phyloP scores from a whole-genome alignment of 768 basidiomycete genomes.

The Rhodosporidiobolus odoratus region DNA sequence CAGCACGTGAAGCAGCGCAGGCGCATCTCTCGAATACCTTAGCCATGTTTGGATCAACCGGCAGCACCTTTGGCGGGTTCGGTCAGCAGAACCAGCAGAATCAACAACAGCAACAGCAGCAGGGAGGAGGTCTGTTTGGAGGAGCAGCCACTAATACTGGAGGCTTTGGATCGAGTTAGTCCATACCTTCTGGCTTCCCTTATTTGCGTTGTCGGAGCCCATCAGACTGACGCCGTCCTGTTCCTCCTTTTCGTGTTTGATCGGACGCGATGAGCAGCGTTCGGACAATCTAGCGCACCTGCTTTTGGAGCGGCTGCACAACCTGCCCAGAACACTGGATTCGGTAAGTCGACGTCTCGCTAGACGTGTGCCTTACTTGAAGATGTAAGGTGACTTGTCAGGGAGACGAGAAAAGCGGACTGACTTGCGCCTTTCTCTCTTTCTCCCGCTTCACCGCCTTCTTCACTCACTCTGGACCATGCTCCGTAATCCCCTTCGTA shows the following conservation, averaged over 20 bases:
- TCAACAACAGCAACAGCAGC: constrained; percentile 24
- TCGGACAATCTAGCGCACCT: constrained; percentile 15
- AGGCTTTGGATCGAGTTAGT: constrained; percentile 30
- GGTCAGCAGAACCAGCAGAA: constrained; percentile 35
- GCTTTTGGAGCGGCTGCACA: constrained; percentile 26
- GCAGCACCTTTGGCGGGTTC: constrained; percentile 28
- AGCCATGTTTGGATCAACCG: constrained; percentile 27
- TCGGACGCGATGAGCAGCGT: background rate
- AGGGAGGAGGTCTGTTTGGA: constrained; percentile 30
- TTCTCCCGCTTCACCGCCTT: background rate
- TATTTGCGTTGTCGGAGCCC: background rate
- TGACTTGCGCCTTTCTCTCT: background rate
- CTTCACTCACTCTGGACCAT: background rate
- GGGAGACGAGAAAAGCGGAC: background rate
- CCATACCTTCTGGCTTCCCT: background rate
- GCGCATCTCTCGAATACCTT: too few species aligned
- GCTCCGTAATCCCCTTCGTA: background rate
- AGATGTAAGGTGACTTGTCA: background rate
- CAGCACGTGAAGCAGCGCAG: background rate
- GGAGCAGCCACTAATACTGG: background rate
- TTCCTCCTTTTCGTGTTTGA: background rate
- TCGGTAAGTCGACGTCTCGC: constrained; percentile 14
- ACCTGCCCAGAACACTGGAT: constrained; percentile 27
- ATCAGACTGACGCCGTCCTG: background rate
- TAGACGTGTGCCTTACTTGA: too few species aligned